Percentiles rank a stretch among this genome's conserved stretches.
phyloP scores from a whole-genome alignment of 768 basidiomycete genomes.

The Lentinula sp. region DNA sequence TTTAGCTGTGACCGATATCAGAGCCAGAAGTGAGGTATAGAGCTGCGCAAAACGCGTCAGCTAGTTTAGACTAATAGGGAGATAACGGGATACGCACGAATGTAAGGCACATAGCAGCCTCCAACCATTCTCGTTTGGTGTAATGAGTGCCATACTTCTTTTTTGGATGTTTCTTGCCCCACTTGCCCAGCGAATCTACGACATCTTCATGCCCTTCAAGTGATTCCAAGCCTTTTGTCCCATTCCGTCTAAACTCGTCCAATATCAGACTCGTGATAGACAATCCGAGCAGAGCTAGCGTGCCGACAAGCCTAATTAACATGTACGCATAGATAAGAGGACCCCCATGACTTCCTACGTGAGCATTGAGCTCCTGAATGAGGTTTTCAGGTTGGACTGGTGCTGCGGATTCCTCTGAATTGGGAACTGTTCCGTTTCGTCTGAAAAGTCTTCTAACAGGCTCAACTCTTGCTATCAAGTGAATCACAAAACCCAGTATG shows the following conservation, averaged over 20 bases:
- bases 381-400: slow-evolving; percentile 21
- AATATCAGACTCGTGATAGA: slow-evolving; percentile 37
- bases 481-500: slow-evolving; percentile 24
- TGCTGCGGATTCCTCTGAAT: slow-evolving; percentile 10
- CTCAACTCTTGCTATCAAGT: slow-evolving; percentile 14
- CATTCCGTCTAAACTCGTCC: slow-evolving; percentile 17
- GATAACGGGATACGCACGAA: slow-evolving; percentile 18
- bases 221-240: background rate
- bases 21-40: slow-evolving; percentile 39
- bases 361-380: slow-evolving; percentile 27
- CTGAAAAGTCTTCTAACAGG: slow-evolving; percentile 9
- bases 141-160: slow-evolving; percentile 12
- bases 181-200: slow-evolving; percentile 12
- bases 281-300: slow-evolving; percentile 42
- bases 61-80: background rate
- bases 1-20: slow-evolving; percentile 31
- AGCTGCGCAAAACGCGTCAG: slow-evolving; percentile 20
- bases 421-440: background rate
- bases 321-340: slow-evolving; percentile 40
- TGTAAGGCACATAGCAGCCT: slow-evolving; percentile 23
- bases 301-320: slow-evolving; percentile 36
- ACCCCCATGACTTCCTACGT: slow-evolving; percentile 40
- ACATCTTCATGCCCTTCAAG: background rate
- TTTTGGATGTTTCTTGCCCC: slow-evolving; percentile 21
- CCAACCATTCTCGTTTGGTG: slow-evolving; percentile 21